Evolutionary conservation across 1,139 yeast species (phyloP).

Genomic region (Magnusiomyces magnusii): DNA sequence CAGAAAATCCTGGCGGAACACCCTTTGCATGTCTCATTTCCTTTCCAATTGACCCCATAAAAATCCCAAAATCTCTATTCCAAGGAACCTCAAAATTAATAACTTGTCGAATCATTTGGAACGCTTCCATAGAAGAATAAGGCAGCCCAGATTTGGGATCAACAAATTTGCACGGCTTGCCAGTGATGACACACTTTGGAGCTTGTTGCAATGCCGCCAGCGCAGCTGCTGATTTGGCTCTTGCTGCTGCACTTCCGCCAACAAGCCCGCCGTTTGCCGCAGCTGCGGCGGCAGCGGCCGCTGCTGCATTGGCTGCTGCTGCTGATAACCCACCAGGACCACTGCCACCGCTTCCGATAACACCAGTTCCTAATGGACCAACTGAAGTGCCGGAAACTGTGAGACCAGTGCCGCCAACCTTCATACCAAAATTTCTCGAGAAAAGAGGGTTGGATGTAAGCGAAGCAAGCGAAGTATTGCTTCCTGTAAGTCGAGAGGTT

Average conservation of each 20-base stretch:
- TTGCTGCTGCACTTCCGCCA: conserved; percentile 12
- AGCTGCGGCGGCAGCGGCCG: conserved; percentile 15
- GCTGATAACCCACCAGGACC: conserved; percentile 8
- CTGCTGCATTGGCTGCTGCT: conserved; percentile 8
- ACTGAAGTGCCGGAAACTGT: conserved; percentile 5
- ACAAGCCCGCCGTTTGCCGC: conserved; percentile 12
- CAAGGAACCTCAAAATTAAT: conserved; percentile 63
- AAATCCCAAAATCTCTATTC: conserved; percentile 65
- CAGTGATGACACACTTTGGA: conserved; percentile 62
- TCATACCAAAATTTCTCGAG: conserved; percentile 5
- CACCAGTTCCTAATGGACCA: conserved; percentile 8
- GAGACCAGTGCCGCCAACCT: conserved; percentile 2
- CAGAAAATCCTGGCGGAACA: conserved; percentile 72
- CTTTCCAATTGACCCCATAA: conserved; percentile 51
- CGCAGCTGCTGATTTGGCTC: conserved; percentile 16
- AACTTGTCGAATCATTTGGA: conserved; percentile 57
- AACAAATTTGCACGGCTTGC: conserved; percentile 71
- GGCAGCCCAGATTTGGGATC: conserved; percentile 82
- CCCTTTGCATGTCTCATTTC: conserved; percentile 67
- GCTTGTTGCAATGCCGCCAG: conserved; percentile 14
- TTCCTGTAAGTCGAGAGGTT: background rate
- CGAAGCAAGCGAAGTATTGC: background rate
- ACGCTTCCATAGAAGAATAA: conserved; percentile 74
- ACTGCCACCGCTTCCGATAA: conserved; percentile 1
- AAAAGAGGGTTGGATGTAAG: conserved; percentile 2